Conservation (phyloP, 768 basidiomycete genomes). For the Phylloporus scabripes region DNA sequence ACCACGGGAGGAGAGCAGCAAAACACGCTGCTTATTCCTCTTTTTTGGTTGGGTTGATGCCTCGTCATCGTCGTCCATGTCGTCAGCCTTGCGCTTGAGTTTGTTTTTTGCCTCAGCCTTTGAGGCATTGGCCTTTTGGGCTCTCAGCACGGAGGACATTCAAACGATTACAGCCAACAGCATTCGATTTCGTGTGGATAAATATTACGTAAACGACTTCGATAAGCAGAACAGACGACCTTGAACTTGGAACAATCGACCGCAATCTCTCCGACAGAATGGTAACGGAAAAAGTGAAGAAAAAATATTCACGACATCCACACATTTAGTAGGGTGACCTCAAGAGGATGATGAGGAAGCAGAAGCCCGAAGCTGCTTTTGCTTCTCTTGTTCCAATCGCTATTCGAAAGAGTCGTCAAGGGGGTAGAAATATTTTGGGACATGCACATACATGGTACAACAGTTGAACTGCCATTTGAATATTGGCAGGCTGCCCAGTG, state of each 20-base stretch:
- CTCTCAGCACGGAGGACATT: conserved; percentile 61
- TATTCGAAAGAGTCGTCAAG: conserved; percentile 26
- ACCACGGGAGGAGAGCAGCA: conserved; percentile 89
- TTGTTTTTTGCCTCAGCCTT: conserved; percentile 42
- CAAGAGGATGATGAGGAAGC: conserved; percentile 28
- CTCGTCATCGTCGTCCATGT: conserved; percentile 56
- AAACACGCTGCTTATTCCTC: conserved; percentile 92
- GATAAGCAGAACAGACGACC: neutral
- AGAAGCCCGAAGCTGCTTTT: conserved; percentile 60
- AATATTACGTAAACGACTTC: conserved; percentile 24
- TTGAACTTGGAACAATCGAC: neutral
- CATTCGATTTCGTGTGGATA: neutral
- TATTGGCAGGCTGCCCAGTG: conserved; percentile 90
- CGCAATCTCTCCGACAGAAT: neutral
- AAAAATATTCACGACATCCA: neutral
- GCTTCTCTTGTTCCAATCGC: conserved; percentile 87
- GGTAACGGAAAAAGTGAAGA: neutral
- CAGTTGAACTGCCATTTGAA: conserved; percentile 93
- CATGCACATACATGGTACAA: conserved; percentile 67
- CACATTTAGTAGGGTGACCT: conserved; percentile 3
- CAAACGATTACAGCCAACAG: neutral
- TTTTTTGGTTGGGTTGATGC: conserved; percentile 41
- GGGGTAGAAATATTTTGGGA: conserved; percentile 2
- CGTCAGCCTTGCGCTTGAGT: conserved; percentile 61
- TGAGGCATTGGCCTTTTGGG: conserved; percentile 52